phyloP scores from a whole-genome alignment of 1,139 yeast genomes.

The Tardiomyces depauwii region DNA sequence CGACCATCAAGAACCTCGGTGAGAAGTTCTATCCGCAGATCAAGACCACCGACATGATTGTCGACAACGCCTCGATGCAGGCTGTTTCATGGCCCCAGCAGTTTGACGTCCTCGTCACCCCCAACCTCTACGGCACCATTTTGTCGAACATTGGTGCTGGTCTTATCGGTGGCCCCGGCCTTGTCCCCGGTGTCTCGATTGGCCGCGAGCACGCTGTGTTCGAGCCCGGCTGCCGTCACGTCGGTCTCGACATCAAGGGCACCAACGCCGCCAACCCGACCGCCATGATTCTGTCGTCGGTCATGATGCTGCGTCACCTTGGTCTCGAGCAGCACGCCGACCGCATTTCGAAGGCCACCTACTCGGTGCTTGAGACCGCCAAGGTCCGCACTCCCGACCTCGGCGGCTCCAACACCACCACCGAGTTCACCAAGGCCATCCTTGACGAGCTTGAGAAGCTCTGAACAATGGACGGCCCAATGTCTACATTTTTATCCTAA shows the following conservation, averaged over 20 bases:
- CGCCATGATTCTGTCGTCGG: conserved; percentile 85
- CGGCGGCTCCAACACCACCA: conserved; percentile 81
- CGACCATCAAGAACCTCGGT: conserved; percentile 86
- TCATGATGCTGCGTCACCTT: conserved; percentile 89
- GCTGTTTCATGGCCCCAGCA: conserved; percentile 98
- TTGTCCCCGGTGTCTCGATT: conserved; percentile 96
- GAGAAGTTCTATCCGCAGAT: conserved; percentile 72
- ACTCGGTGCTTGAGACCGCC: conserved; percentile 83
- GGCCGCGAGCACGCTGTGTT: conserved; percentile 97
- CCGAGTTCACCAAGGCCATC: conserved; percentile 87
- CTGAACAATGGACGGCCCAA: conserved; percentile 13
- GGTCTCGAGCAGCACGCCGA: conserved; percentile 80
- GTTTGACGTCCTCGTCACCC: conserved; percentile 95
- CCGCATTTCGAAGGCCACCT: conserved; percentile 78
- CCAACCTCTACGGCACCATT: conserved; percentile 96
- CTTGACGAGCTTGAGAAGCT: conserved; percentile 46
- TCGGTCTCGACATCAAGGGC: conserved; percentile 93
- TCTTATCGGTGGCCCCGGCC: conserved; percentile 96
- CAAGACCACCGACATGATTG: conserved; percentile 84
- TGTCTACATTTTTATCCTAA: too few relatives aligned
- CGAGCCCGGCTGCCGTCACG: conserved; percentile 99
- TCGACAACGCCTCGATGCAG: conserved; percentile 98
- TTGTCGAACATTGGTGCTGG: conserved; percentile 98
- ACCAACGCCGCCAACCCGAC: conserved; percentile 96
- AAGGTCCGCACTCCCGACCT: conserved; percentile 72